These are phyloP conservation scores for Pisolithus sp. DNA, from an alignment of 768 basidiomycete genomes.

Conservation along the genomic window DNA sequence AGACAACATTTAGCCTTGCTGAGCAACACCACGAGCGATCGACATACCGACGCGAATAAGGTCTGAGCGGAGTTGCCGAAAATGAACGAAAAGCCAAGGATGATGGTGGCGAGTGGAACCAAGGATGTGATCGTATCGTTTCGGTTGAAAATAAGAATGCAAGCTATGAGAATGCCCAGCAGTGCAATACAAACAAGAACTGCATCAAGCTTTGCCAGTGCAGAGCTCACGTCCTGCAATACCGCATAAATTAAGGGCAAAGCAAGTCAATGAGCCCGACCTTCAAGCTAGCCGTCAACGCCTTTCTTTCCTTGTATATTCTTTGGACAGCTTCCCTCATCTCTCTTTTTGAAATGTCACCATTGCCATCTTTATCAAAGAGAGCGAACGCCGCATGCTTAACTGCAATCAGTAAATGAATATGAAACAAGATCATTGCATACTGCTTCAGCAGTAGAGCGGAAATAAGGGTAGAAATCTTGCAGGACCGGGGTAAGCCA, in stretches of 20 bases:
- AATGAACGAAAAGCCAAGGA: conserved; percentile 80
- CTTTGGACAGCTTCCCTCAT: conserved; percentile 80
- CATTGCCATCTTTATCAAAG: conserved; percentile 81
- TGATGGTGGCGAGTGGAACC: conserved; percentile 72
- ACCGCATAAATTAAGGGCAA: conserved; percentile 2
- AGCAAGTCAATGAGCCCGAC: conserved; percentile 26
- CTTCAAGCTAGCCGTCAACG: conserved; percentile 64
- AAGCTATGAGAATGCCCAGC: conserved; percentile 57
- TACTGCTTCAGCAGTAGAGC: conserved; percentile 63
- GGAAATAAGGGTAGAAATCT: conserved; percentile 81
- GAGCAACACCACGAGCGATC: background rate
- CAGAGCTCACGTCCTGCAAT: conserved; percentile 59
- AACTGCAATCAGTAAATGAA: background rate
- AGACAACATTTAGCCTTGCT: background rate
- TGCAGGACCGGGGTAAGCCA: background rate
- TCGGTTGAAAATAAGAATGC: conserved; percentile 69
- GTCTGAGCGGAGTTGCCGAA: conserved; percentile 79
- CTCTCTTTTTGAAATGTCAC: conserved; percentile 69
- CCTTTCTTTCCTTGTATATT: conserved; percentile 73
- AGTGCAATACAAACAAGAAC: conserved; percentile 58
- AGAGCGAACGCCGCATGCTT: conserved; percentile 63
- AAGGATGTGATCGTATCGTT: conserved; percentile 61
- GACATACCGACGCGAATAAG: conserved; percentile 66
- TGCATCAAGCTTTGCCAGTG: conserved; percentile 72
- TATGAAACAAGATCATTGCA: conserved; percentile 1